Evolutionary conservation across 1,284 basidiomycete species (phyloP).

Genomic region (Ustilago curta): DNA sequence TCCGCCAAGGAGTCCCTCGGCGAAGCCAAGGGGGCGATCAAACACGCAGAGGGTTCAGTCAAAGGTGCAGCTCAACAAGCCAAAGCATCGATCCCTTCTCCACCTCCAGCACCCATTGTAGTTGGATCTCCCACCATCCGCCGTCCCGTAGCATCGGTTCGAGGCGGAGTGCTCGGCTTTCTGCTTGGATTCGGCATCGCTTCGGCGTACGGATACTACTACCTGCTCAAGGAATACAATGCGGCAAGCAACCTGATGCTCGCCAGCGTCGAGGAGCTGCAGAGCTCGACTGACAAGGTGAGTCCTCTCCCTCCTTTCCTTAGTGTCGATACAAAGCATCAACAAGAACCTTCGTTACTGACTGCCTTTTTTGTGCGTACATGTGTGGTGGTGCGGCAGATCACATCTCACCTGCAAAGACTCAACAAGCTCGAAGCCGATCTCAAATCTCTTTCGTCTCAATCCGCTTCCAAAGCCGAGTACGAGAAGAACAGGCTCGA

Average conservation of each 20-base stretch:
- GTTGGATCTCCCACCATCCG: slow-evolving; percentile 39
- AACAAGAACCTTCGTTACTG: background rate
- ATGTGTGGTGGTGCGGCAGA: slow-evolving; percentile 22
- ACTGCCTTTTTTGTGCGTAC: too few species aligned
- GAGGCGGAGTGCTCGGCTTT: slow-evolving; percentile 78
- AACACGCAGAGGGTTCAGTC: slow-evolving; percentile 21
- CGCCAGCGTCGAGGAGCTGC: slow-evolving; percentile 86
- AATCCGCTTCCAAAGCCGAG: slow-evolving; percentile 37
- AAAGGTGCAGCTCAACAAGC: slow-evolving; percentile 29
- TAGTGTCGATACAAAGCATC: background rate
- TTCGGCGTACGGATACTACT: slow-evolving; percentile 83
- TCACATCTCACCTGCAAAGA: slow-evolving; percentile 43
- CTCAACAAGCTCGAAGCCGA: slow-evolving; percentile 54
- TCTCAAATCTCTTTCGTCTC: slow-evolving; percentile 38
- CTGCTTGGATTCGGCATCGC: slow-evolving; percentile 85
- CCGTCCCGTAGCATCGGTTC: slow-evolving; percentile 40
- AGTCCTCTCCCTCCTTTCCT: background rate
- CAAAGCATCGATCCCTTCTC: slow-evolving; percentile 19
- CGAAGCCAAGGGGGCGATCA: slow-evolving; percentile 33
- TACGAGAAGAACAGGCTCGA: slow-evolving; percentile 37
- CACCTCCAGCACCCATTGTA: slow-evolving; percentile 38
- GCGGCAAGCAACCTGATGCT: slow-evolving; percentile 83
- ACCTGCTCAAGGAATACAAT: slow-evolving; percentile 89
- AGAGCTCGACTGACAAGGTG: slow-evolving; percentile 84
- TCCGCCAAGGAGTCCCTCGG: slow-evolving; percentile 23